Evolutionary conservation across 2,329 filamentous ascomycete species (phyloP).

Genomic region (Monosporascus sp.): DNA sequence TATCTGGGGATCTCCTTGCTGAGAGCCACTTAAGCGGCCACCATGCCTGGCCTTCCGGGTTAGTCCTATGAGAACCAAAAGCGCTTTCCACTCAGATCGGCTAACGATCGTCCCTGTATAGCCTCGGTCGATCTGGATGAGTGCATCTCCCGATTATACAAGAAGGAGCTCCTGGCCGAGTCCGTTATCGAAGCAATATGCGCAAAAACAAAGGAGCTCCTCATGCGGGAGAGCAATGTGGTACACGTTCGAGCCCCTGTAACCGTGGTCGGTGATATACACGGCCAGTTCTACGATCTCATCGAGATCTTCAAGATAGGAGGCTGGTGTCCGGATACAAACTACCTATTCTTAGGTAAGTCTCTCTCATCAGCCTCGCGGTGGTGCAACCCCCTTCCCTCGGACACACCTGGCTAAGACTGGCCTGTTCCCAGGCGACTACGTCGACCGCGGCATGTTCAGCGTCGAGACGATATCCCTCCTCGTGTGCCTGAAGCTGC

Average conservation of each 20-base stretch:
- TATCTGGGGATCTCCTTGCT: conserved; percentile 2
- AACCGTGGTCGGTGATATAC: conserved; percentile 96
- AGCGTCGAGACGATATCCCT: conserved; percentile 98
- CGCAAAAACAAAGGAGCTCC: conserved; percentile 95
- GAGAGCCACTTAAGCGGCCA: conserved; percentile 20
- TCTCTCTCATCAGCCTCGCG: background rate
- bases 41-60: conserved; percentile 55
- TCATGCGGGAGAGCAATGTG: conserved; percentile 99
- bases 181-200: conserved; percentile 99
- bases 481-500: conserved; percentile 91
- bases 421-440: conserved; percentile 62
- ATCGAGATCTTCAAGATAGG: conserved; percentile 99
- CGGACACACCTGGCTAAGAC: conserved; percentile 3
- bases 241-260: conserved; percentile 94
- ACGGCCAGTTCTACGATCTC: conserved; percentile 97
- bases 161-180: conserved; percentile 93
- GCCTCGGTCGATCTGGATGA: conserved; percentile 97
- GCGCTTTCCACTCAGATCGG: conserved; percentile 3
- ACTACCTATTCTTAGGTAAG: conserved; percentile 91
- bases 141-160: conserved; percentile 94
- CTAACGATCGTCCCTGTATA: conserved; percentile 30
- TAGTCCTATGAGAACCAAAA: conserved; percentile 18
- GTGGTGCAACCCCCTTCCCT: background rate
- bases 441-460: conserved; percentile 97
- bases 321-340: conserved; percentile 94